Evolutionary conservation across 2,329 filamentous ascomycete species (phyloP).

Genomic region (Pleoardoris graminearum): DNA sequence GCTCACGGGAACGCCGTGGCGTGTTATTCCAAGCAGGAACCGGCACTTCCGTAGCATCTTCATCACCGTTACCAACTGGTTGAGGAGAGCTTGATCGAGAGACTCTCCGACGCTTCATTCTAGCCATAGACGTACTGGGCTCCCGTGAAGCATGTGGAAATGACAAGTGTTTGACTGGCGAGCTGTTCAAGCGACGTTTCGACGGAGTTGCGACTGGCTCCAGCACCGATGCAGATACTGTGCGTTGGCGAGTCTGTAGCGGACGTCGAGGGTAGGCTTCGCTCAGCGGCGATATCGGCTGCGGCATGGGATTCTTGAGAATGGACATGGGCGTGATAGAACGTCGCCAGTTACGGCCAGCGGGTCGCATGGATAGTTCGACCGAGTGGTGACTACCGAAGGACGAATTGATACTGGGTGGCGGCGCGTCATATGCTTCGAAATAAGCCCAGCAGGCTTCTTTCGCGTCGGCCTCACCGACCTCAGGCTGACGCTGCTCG

Average conservation of each 20-base stretch:
- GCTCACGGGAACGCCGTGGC: constrained; percentile 50
- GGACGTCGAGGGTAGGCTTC: constrained; percentile 35
- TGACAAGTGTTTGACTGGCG: constrained; percentile 35
- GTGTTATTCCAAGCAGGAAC: constrained; percentile 42
- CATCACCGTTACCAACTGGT: constrained; percentile 14
- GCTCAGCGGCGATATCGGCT: constrained; percentile 44
- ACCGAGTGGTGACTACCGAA: constrained; percentile 46
- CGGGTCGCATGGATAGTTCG: constrained; percentile 40
- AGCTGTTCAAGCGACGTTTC: constrained; percentile 38
- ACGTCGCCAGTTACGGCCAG: constrained; percentile 38
- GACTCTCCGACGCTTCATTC: constrained; percentile 54
- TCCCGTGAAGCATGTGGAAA: constrained; percentile 40
- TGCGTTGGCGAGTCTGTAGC: constrained; percentile 29
- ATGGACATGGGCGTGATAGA: constrained; percentile 42
- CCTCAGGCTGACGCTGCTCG: constrained; percentile 47
- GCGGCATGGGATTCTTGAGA: constrained; percentile 33
- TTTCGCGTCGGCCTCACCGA: constrained; percentile 63
- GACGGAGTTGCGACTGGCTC: constrained; percentile 28
- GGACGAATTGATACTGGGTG: constrained; percentile 51
- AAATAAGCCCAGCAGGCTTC: constrained; percentile 71
- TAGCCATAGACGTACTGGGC: constrained; percentile 35
- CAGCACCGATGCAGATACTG: constrained; percentile 34
- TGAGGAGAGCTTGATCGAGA: constrained; percentile 33
- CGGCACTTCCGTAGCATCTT: constrained; percentile 25
- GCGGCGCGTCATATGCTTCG: constrained; percentile 63